Evolutionary conservation across 1,284 basidiomycete species (phyloP).

Genomic region (Takashimella tepidaria): DNA sequence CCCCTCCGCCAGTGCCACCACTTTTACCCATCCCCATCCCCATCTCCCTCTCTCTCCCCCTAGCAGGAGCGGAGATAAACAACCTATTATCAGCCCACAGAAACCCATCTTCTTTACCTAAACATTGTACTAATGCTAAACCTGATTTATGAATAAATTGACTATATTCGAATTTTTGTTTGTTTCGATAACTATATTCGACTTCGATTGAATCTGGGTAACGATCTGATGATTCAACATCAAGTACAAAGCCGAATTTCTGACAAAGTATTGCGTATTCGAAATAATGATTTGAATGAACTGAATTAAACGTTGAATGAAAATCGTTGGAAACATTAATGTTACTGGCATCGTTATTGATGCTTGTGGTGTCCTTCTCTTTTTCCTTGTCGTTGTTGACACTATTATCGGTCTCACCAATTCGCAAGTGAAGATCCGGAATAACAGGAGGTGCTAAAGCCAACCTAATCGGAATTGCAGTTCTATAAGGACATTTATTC

Average conservation of each 20-base stretch:
- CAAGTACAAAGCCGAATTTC: slow-evolving; percentile 73
- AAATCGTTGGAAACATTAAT: no score
- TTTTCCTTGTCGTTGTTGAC: no score
- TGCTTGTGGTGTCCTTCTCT: no score
- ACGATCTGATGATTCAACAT: slow-evolving; percentile 70
- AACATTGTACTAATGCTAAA: slow-evolving; percentile 76
- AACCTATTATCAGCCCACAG: slow-evolving; percentile 82
- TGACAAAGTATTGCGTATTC: slow-evolving; percentile 71
- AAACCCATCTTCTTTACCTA: slow-evolving; percentile 73
- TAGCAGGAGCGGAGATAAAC: slow-evolving; percentile 40
- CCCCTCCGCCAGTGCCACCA: slow-evolving; percentile 53
- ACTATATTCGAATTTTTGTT: slow-evolving; percentile 62
- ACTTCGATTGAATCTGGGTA: slow-evolving; percentile 76
- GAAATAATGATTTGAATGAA: slow-evolving; percentile 64
- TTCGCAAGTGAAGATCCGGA: slow-evolving; percentile 60
- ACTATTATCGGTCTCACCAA: slow-evolving; percentile 54
- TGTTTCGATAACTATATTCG: slow-evolving; percentile 78
- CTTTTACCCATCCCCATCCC: slow-evolving; percentile 8
- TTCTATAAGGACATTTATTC: slow-evolving; percentile 78
- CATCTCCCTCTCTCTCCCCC: slow-evolving; percentile 4
- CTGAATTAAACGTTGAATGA: slow-evolving; percentile 39
- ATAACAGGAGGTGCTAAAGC: slow-evolving; percentile 66
- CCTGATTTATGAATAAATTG: slow-evolving; percentile 87
- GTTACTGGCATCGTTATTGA: no score
- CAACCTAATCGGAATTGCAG: slow-evolving; percentile 74